Evolutionary conservation across 805 yeast species (phyloP).

Genomic region (Cyberlindnera saturnus): DNA sequence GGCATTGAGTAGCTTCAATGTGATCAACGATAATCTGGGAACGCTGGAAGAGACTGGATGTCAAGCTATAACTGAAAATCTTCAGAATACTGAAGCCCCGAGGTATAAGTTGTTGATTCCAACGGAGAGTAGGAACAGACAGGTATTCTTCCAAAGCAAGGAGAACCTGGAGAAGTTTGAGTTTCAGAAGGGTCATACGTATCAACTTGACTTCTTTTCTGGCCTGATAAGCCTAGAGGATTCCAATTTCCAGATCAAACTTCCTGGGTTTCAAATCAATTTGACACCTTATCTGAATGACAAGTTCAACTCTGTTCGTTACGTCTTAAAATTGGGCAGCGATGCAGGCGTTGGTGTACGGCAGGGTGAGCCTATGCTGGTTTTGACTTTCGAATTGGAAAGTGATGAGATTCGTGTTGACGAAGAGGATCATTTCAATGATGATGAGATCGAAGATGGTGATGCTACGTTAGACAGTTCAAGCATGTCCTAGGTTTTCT

Average conservation of each 20-base stretch:
- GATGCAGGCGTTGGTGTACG: conserved; percentile 11
- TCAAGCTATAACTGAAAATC: conserved; percentile 18
- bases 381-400: conserved; percentile 18
- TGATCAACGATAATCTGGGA: conserved; percentile 27
- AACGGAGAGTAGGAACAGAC: conserved; percentile 30
- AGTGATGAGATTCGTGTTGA: neutral
- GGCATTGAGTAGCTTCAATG: conserved; percentile 51
- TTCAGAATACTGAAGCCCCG: conserved; percentile 4
- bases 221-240: conserved; percentile 45
- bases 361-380: conserved; percentile 16
- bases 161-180: conserved; percentile 33
- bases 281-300: conserved; percentile 38
- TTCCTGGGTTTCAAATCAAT: conserved; percentile 47
- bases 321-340: conserved; percentile 31
- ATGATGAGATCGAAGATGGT: neutral
- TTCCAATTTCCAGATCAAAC: conserved; percentile 42
- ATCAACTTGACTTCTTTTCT: conserved; percentile 49
- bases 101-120: conserved; percentile 29
- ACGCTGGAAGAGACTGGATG: conserved; percentile 7
- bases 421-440: neutral
- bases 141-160: conserved; percentile 36
- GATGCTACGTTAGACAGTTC: neutral
- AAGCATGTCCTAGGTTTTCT: too few species aligned
- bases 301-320: conserved; percentile 38
- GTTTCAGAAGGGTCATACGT: conserved; percentile 33